These are phyloP conservation scores for Diplodia seriata DNA, from an alignment of 2,329 filamentous ascomycete genomes.

Conservation along the genomic window DNA sequence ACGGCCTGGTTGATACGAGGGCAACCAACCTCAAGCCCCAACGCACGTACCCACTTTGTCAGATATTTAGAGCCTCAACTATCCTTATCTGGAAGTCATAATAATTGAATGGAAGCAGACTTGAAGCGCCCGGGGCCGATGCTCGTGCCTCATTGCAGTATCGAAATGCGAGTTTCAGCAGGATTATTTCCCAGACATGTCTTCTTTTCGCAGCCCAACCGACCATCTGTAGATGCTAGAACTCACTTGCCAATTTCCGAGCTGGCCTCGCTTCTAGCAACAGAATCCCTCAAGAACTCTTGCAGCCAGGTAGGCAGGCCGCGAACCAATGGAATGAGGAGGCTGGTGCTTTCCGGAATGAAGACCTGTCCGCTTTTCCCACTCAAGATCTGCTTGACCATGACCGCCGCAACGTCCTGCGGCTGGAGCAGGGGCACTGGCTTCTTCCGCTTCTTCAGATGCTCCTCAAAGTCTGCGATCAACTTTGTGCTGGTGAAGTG, in stretches of 20 bases:
- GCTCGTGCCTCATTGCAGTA: constrained; percentile 11
- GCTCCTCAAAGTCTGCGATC: constrained; percentile 36
- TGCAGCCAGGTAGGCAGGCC: constrained; percentile 40
- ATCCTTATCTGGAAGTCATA: neutral
- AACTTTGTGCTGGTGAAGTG: constrained; percentile 42
- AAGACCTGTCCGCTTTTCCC: constrained; percentile 39
- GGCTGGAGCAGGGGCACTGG: constrained; percentile 37
- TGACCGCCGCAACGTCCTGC: constrained; percentile 38
- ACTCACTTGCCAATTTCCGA: neutral
- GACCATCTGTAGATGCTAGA: neutral
- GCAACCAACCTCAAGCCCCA: neutral
- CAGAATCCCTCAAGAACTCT: constrained; percentile 37
- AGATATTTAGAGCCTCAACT: constrained; percentile 20
- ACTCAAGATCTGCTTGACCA: constrained; percentile 40
- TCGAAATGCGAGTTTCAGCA: neutral
- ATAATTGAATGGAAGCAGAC: neutral
- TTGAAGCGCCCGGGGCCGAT: constrained; percentile 5
- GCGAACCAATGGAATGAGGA: constrained; percentile 43
- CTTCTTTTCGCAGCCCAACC: neutral
- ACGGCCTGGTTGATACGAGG: neutral
- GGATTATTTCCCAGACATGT: neutral
- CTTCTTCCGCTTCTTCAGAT: neutral
- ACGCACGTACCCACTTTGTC: neutral
- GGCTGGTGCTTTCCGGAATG: constrained; percentile 36
- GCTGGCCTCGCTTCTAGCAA: neutral